Conservation (phyloP, 1,284 basidiomycete species). For the Tilletia walkeri region DNA sequence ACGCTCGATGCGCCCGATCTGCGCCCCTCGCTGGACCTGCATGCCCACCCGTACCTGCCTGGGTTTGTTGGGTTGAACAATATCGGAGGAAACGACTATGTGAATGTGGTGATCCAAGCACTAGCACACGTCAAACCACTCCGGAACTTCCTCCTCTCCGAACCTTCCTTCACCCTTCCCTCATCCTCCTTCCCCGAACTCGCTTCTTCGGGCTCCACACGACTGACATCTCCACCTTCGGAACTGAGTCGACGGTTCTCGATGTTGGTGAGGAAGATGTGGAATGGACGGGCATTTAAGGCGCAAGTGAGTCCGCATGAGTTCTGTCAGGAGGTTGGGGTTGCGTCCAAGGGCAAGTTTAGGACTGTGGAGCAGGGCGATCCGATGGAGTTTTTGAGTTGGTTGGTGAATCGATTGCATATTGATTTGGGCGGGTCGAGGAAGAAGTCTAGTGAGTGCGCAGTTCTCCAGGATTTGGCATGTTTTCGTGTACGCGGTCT, state of each 20-base stretch:
- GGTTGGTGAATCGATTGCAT: conserved; percentile 91
- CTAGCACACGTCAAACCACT: conserved; percentile 86
- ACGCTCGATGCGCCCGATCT: conserved; percentile 63
- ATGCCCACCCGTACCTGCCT: conserved; percentile 76
- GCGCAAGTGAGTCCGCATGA: conserved; percentile 97
- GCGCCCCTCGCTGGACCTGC: conserved; percentile 63
- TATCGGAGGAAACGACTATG: conserved; percentile 92
- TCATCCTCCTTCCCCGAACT: conserved; percentile 1
- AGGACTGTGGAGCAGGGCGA: conserved; percentile 89
- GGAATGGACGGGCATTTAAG: conserved; percentile 78
- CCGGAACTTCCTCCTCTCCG: conserved; percentile 66
- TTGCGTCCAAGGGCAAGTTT: conserved; percentile 82
- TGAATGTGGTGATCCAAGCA: conserved; percentile 94
- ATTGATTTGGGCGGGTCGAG: conserved; percentile 75
- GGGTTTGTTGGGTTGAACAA: conserved; percentile 97
- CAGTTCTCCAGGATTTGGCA: conserved; percentile 59
- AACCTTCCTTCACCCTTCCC: neutral
- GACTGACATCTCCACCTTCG: conserved; percentile 45
- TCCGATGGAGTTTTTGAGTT: conserved; percentile 91
- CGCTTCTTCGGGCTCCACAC: neutral
- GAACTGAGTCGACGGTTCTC: conserved; percentile 80
- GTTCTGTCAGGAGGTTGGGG: conserved; percentile 91
- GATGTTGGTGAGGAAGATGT: conserved; percentile 81
- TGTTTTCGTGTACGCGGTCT: neutral
- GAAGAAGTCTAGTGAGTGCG: conserved; percentile 30